Evolutionary conservation across 2,329 filamentous ascomycete genomes (phyloP), one percentile per base, ranked within the genome.

Genomic region (Botrytis fabae): DNA sequence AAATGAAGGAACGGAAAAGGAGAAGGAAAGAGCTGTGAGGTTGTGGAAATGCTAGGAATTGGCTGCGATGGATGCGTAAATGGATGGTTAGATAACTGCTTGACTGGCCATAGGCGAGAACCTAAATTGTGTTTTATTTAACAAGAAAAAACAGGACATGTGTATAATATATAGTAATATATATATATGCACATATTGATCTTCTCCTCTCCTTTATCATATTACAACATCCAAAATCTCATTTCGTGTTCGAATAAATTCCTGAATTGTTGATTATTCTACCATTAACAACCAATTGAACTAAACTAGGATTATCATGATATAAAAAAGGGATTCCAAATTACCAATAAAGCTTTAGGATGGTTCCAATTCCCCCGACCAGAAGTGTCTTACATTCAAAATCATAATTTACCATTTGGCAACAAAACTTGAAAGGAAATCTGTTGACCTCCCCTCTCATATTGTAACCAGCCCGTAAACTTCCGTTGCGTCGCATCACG

Each of bases 331-430:
- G 6, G 12, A 35, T 14, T 28, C 42, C n/a, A 44, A n/a, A 32
- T 42, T 25, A 46, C 28, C 63, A 65, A 9, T 20, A 32, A n/a
- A 28, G 51, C n/a, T 28, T 48, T n/a, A 25, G 7, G 22, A 38
- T 48, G 20, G 48, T 38, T 38, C 20, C 28, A 10, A 28, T 44
- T 32, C 28, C 28, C 62, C 44, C 7, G n/a, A 65, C 42, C 44
- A 65, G 63, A 65, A 48, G 48, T 54, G 48, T 65, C 63, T 65
- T 65, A 18, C 63, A 35, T 48, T 44, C 46, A 48, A 48, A 48
- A 48, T 57, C n/a, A 7, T 28, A 28, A 57, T 57, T 57, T 28
- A 18, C 51, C n/a, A 57, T 57, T 28, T 7, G n/a, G n/a, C 18
- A 48, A 32, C 25, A 48, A 18, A 48, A 48, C 32, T 38, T 16